Percentiles rank a stretch among this genome's conserved stretches.
Conservation (phyloP, 163 green algal species). For the Trebouxiophyceae sp. region DNA sequence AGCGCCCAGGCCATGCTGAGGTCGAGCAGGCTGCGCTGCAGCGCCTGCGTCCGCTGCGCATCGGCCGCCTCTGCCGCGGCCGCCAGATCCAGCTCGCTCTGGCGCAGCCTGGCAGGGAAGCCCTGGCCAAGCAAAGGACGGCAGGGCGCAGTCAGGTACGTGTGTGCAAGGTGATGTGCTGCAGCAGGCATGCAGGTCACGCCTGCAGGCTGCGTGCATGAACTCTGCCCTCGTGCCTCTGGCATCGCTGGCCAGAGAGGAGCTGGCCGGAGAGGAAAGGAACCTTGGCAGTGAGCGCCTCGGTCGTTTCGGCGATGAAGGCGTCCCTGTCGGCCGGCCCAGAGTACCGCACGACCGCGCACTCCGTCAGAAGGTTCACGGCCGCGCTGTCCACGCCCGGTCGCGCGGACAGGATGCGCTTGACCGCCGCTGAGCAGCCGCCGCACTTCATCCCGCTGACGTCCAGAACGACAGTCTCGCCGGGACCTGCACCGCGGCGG, state of each 20-base stretch:
- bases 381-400: slow-evolving; percentile 28
- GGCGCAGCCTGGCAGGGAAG: slow-evolving; percentile 18
- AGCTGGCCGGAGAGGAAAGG: background rate
- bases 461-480: slow-evolving; percentile 41
- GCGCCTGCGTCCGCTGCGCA: slow-evolving; percentile 10
- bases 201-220: background rate
- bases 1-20: slow-evolving; percentile 71
- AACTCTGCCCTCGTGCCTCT: background rate
- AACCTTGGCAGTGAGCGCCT: slow-evolving; percentile 15
- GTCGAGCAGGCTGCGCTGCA: slow-evolving; percentile 31
- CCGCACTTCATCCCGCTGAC: slow-evolving; percentile 59
- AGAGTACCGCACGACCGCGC: slow-evolving; percentile 42
- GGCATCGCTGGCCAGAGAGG: background rate
- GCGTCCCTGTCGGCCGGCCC: too few relatives aligned
- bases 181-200: background rate
- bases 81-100: slow-evolving; percentile 10
- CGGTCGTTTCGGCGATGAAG: too few relatives aligned
- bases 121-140: too few relatives aligned
- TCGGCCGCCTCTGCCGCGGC: slow-evolving; percentile 12
- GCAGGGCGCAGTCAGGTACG: background rate
- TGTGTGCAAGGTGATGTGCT: background rate
- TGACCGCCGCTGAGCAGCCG: slow-evolving; percentile 52
- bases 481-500: too few relatives aligned
- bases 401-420: slow-evolving; percentile 40
- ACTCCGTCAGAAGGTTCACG: slow-evolving; percentile 62